Percentiles rank a stretch among this genome's conserved stretches.
Evolutionary conservation across 2,329 filamentous ascomycete genomes (phyloP).

Genomic region (Aureobasidium sp.): DNA sequence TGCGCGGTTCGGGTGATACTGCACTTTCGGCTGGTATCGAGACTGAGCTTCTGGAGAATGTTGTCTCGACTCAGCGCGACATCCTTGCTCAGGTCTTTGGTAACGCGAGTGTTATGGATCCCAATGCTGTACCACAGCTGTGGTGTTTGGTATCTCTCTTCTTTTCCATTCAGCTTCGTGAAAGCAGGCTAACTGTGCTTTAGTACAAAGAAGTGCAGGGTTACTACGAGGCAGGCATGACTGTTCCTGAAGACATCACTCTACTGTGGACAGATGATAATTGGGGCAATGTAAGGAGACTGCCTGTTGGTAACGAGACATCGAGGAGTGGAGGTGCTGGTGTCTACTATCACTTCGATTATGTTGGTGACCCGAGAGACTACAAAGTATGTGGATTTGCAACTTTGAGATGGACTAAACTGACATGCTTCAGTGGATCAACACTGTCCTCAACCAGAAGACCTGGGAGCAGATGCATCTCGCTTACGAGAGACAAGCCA

Average conservation of each 20-base stretch:
- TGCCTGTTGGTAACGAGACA: conserved; percentile 53
- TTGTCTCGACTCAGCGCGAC: conserved; percentile 51
- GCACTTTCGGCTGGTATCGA: conserved; percentile 50
- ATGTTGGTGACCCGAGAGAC: conserved; percentile 47
- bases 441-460: conserved; percentile 56
- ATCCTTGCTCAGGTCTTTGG: conserved; percentile 50
- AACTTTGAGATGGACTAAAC: too few species aligned
- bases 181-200: too few species aligned
- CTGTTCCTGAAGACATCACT: conserved; percentile 56
- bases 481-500: conserved; percentile 49
- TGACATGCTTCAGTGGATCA: conserved; percentile 47
- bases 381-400: too few species aligned
- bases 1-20: conserved; percentile 62
- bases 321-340: conserved; percentile 53
- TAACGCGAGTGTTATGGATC: conserved; percentile 37
- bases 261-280: conserved; percentile 64
- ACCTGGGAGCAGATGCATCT: conserved; percentile 58
- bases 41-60: conserved; percentile 48
- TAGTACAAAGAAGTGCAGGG: conserved; percentile 64
- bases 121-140: conserved; percentile 52
- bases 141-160: conserved; percentile 48
- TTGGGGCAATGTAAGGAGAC: conserved; percentile 54
- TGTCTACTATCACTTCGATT: conserved; percentile 58
- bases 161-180: not conserved
- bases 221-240: conserved; percentile 56